Evolutionary conservation across 169 alveolate species (phyloP).

Genomic region (Neospora caninum): DNA sequence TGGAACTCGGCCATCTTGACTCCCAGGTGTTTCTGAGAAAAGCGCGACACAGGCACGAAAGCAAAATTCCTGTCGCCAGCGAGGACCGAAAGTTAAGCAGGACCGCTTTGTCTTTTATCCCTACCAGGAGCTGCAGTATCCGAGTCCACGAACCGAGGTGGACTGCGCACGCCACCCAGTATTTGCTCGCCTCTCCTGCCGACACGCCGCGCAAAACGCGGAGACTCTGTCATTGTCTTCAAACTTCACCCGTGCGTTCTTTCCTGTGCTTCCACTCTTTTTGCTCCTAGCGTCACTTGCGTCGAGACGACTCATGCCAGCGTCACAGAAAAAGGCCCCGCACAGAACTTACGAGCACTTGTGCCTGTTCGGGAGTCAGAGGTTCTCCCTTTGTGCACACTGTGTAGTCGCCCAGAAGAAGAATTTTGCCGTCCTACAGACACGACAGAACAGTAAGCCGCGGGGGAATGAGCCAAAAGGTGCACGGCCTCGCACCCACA

Average conservation of each 20-base stretch:
- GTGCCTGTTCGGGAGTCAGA: conserved; percentile 55
- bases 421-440: conserved; percentile 48
- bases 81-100: neutral
- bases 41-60: neutral
- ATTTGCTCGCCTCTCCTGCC: too few relatives aligned
- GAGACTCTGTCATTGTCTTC: too few relatives aligned
- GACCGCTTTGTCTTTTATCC: neutral
- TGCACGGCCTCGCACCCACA: too few relatives aligned
- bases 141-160: too few relatives aligned
- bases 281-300: too few relatives aligned
- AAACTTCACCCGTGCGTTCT: too few relatives aligned
- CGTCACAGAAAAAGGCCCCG: too few relatives aligned
- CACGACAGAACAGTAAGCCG: neutral
- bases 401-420: conserved; percentile 54
- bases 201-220: too few relatives aligned
- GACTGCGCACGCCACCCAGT: too few relatives aligned
- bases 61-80: neutral
- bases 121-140: neutral
- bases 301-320: too few relatives aligned
- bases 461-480: neutral
- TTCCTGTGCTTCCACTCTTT: too few relatives aligned
- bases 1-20: conserved; percentile 45
- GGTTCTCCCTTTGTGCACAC: conserved; percentile 59
- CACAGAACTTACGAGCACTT: conserved; percentile 27
- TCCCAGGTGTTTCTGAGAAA: conserved; percentile 47